phyloP scores from a whole-genome alignment of 2,329 filamentous ascomycete species.

The Plectosphaerella plurivora region DNA sequence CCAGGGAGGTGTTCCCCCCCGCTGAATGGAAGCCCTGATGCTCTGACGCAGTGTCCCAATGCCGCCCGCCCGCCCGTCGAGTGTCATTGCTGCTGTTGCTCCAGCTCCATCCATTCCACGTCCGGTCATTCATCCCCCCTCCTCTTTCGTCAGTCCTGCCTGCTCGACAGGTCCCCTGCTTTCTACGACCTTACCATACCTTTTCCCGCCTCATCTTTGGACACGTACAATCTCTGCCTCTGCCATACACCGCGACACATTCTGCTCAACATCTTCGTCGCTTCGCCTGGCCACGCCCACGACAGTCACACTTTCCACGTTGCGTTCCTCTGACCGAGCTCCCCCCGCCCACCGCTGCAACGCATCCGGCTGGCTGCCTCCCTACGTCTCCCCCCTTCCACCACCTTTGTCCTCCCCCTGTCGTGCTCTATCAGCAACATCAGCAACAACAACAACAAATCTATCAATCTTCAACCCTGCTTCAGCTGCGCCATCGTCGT shows the following conservation, averaged over 20 bases:
- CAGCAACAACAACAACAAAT: too few relatives aligned
- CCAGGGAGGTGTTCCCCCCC: neutral
- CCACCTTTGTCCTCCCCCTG: neutral
- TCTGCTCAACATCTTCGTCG: neutral
- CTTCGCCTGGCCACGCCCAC: neutral
- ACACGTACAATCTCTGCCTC: too few relatives aligned
- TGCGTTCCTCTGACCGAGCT: too few relatives aligned
- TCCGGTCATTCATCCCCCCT: neutral
- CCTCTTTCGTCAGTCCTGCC: neutral
- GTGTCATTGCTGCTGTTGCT: neutral
- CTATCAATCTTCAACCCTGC: too few relatives aligned
- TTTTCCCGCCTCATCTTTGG: neutral
- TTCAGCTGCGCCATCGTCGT: too few relatives aligned
- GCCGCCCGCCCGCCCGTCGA: too few relatives aligned
- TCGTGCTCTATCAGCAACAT: too few relatives aligned
- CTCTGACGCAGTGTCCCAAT: neutral
- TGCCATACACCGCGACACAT: neutral
- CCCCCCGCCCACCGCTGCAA: neutral
- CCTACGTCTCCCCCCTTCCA: neutral
- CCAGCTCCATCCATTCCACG: too few relatives aligned
- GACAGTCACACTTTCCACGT: neutral
- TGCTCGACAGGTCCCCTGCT: neutral
- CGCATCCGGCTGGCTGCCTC: neutral
- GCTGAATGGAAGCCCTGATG: neutral
- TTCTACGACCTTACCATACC: neutral